Base-by-base conservation (phyloP, 2,329 filamentous ascomycete species). In the Colletotrichum sp. region DNA sequence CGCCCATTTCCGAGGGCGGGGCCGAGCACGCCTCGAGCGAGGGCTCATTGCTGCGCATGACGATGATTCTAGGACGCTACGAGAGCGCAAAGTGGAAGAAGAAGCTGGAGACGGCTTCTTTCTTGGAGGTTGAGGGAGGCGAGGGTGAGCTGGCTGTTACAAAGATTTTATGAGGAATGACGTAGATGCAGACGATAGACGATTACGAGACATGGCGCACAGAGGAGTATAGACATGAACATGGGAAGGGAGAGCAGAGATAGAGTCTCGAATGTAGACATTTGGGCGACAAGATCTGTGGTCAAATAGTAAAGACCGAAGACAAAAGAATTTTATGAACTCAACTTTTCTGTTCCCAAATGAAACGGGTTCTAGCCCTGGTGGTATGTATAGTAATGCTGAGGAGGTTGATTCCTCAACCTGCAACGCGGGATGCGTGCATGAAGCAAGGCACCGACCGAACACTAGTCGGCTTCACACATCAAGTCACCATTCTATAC, bases 11-110 rank as follows among this genome's bases (percentile, higher is more conserved):
- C 0, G 82, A 83, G 9, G 81, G 82, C 2, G 82, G 82, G 3
- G 82, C 81, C 12, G 90, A 93, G 83, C 90, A 92, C 82, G 83
- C 88, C 78, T 89, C 91, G 44, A 90, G 90, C 80, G 85, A 88
- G 44, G 87, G 93, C 63, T 84, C 88, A 2, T 85, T 89, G 19
- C 83, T 95, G 78, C 89, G 94, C 69, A 93, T 96, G 92, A 96
- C 95, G 0, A 88, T 96, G 75, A 93, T 96, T 15, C 87, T 95
- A 27, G 94, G 93, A 6, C 89, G 93, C 49, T 94, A 93, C 78
- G 94, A 96, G 86, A 93, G 93, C 78, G 91, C 87, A 27, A 95
- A 93, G 84, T 96, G 94, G 94, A 93, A 92, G 84, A 95, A 94
- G 87, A 92, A 90, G 83, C 86, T 95, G 16, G 92, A 95, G 82